These are phyloP conservation scores for Phytopythium montanum DNA, from an alignment of 352 stramenopile genomes.

Conservation along the genomic window DNA sequence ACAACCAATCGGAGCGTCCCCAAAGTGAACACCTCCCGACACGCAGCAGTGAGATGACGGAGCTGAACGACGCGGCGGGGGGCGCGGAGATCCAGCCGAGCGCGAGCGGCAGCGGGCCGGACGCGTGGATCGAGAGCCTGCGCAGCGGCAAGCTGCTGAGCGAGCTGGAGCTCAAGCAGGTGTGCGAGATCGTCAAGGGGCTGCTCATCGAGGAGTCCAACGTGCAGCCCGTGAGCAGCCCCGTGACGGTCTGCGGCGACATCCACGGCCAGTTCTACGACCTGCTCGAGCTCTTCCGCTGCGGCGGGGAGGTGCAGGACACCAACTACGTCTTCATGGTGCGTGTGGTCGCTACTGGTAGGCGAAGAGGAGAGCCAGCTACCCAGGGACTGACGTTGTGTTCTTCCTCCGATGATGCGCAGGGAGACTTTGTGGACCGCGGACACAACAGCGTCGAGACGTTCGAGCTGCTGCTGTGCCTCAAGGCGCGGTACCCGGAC, in stretches of 20 bases:
- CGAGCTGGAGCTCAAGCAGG: conserved; percentile 87
- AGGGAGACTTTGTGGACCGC: conserved; percentile 90
- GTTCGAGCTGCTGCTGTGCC: conserved; percentile 84
- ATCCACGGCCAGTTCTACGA: conserved; percentile 92
- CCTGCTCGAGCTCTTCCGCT: conserved; percentile 85
- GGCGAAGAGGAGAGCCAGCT: too few species aligned
- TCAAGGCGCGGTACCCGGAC: conserved; percentile 87
- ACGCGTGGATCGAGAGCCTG: conserved; percentile 86
- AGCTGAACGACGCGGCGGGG: conserved; percentile 56
- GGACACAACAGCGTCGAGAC: conserved; percentile 90
- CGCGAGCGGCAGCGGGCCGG: conserved; percentile 48
- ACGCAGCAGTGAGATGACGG: conserved; percentile 33
- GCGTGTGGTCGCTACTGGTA: too few species aligned
- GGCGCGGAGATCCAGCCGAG: conserved; percentile 52
- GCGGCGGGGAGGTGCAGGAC: conserved; percentile 74
- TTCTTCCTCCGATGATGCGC: not conserved
- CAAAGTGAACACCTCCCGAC: too few species aligned
- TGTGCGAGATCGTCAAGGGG: conserved; percentile 90
- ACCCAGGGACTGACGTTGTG: not conserved
- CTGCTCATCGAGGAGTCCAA: conserved; percentile 92
- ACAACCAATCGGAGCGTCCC: too few species aligned
- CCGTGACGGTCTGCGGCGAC: conserved; percentile 87
- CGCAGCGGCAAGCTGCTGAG: conserved; percentile 73
- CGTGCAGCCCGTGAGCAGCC: conserved; percentile 87
- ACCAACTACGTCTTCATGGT: conserved; percentile 93